These are phyloP conservation scores for Pleurotus salmoneostramineus DNA, from an alignment of 768 basidiomycete species.

Conservation along the genomic window DNA sequence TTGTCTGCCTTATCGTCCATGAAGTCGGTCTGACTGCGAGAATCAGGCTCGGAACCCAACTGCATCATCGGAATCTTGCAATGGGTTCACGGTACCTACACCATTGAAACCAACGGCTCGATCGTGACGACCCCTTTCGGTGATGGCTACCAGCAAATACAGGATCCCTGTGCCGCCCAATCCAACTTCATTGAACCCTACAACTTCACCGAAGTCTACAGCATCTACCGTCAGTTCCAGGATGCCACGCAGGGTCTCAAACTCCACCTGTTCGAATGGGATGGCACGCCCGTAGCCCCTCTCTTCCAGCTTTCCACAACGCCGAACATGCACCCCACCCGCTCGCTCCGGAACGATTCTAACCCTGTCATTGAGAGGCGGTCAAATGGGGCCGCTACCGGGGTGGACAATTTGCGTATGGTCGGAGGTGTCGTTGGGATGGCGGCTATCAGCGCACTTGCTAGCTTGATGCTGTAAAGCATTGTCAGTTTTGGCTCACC, in stretches of 20 bases:
- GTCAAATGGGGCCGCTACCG: conserved; percentile 13
- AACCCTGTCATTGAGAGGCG: conserved; percentile 17
- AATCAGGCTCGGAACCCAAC: conserved; percentile 71
- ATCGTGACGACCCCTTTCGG: conserved; percentile 68
- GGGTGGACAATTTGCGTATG: not conserved
- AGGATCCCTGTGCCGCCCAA: conserved; percentile 86
- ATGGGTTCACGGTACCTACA: conserved; percentile 87
- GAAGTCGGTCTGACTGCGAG: not conserved
- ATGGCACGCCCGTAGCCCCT: conserved; percentile 75
- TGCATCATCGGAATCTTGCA: conserved; percentile 88
- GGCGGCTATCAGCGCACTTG: not conserved
- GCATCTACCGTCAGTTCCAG: conserved; percentile 65
- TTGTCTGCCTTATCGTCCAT: not conserved
- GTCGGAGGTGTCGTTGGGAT: not conserved
- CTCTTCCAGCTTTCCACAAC: conserved; percentile 60
- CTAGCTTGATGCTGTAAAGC: conserved; percentile 3
- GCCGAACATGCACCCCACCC: conserved; percentile 86
- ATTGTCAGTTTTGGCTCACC: not conserved
- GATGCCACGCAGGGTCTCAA: conserved; percentile 61
- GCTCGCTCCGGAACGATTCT: conserved; percentile 51
- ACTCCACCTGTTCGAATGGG: conserved; percentile 74
- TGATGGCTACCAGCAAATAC: conserved; percentile 93
- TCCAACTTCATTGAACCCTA: conserved; percentile 87
- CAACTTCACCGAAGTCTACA: conserved; percentile 68
- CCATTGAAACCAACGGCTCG: conserved; percentile 71